Base-by-base conservation (phyloP, 306 rosid species). In the Quercus parvula region DNA sequence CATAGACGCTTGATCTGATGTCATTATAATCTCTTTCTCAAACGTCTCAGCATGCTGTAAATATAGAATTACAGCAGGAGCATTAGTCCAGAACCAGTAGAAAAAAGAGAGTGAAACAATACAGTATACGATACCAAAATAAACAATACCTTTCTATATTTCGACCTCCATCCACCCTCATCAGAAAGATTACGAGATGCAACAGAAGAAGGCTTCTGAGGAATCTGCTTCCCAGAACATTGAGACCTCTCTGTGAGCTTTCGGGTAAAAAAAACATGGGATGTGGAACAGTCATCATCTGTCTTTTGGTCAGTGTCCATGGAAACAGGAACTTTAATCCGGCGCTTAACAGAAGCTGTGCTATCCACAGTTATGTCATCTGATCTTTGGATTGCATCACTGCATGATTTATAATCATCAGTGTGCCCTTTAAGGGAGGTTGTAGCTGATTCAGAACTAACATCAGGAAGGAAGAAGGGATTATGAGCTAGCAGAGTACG, bases 371-470 rank as follows among this genome's bases (percentile, higher is more conserved):
- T 96, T 58, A 85, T 75, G 62, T 96, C 99, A 86, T 93, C 98
- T 20, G 98, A 96, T 88, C 97, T 87, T 87, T 96, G 97, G 75
- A 91, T 51, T 63, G 97, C 92, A 75, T 95, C 96, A 66, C 90
- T 91, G 88, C 95, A 90, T 55, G 98, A 92, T 85, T 87, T 89
- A 83, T 90, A 86, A 73, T 85, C 98, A 62, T 93, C 99, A 22
- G 94, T 87, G 63, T 88, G 88, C 44, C 90, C 99, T 79, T 88
- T 96, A 31, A 96, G 90, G 71, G 99, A 96, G 49, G 99, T 96
- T 44, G 99, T 93, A 74, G 97, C 99, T 58, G 99, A 96, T 86
- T 93, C 99, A 6, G 97, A 93, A 81, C 99, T 96, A 78, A 89
- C 96, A 75, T 91, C 96, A 8, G 94, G 96, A 81, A 79, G 91